phyloP scores from a whole-genome alignment of 2,329 filamentous ascomycete species.

The Fusarium nanum region DNA sequence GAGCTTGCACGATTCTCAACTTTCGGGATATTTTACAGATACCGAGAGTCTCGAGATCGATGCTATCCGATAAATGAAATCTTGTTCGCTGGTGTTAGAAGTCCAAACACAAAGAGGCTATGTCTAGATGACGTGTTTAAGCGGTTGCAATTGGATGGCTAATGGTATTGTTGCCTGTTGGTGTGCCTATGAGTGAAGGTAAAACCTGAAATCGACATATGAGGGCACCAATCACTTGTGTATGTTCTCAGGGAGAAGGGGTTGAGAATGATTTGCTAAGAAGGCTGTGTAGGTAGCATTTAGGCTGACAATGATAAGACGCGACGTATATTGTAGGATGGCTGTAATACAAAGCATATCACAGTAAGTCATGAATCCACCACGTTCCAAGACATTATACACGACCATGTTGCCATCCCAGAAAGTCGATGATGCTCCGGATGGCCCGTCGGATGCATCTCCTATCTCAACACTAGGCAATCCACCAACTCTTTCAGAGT shows the following conservation, averaged over 20 bases:
- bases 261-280: background rate
- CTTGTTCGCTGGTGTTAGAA: background rate
- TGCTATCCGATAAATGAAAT: fast-evolving
- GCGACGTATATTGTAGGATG: background rate
- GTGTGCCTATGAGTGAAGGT: too few relatives aligned
- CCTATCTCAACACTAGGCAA: too few relatives aligned
- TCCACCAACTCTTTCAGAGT: background rate
- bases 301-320: background rate
- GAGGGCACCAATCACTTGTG: background rate
- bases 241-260: background rate
- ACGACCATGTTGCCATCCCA: background rate
- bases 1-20: too few relatives aligned
- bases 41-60: background rate
- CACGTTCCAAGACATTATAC: background rate
- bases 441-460: background rate
- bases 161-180: background rate
- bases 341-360: background rate
- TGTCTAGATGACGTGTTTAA: background rate
- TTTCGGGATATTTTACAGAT: background rate
- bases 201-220: background rate
- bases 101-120: background rate
- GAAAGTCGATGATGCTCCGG: background rate
- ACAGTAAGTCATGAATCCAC: background rate
- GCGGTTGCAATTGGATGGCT: background rate
- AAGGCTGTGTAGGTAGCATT: background rate